Conservation (phyloP, 305 asterid species). For the Rubia tinctorum region DNA sequence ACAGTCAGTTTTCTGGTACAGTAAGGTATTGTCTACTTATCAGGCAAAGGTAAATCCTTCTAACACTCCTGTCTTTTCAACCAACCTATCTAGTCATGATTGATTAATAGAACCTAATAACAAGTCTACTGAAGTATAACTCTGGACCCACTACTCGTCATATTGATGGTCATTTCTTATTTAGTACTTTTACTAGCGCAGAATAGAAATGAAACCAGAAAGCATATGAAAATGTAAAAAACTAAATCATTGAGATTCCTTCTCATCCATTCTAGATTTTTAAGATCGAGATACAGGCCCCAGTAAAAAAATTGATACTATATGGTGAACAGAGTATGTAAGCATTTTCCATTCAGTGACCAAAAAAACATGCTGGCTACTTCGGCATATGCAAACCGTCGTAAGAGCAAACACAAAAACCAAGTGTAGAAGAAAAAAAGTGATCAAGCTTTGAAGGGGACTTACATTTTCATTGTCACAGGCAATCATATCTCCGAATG, state of each 20-base stretch:
- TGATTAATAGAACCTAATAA: background rate
- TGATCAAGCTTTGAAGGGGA: constrained; percentile 17
- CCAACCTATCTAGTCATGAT: background rate
- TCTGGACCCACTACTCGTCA: background rate
- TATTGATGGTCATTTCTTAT: background rate
- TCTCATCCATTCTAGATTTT: background rate
- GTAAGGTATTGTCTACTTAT: background rate
- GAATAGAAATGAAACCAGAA: background rate
- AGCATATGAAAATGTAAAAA: background rate
- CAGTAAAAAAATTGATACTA: background rate
- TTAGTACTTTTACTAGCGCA: background rate
- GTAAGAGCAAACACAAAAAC: constrained; percentile 3
- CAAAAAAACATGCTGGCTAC: background rate
- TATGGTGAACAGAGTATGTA: background rate
- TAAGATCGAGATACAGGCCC: background rate
- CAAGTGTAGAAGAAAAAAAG: constrained; percentile 1
- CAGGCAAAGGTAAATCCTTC: background rate
- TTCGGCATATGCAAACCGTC: background rate
- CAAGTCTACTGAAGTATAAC: background rate
- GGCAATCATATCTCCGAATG: constrained; percentile 99
- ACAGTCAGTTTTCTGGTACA: constrained; percentile 1
- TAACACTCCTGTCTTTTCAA: background rate
- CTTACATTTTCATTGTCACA: constrained; percentile 94
- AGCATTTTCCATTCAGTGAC: background rate
- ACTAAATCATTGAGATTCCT: background rate